Percentiles rank a stretch among this genome's conserved stretches.
Conservation (phyloP, 2,329 filamentous ascomycete species). For the Gyromitra esculenta region DNA sequence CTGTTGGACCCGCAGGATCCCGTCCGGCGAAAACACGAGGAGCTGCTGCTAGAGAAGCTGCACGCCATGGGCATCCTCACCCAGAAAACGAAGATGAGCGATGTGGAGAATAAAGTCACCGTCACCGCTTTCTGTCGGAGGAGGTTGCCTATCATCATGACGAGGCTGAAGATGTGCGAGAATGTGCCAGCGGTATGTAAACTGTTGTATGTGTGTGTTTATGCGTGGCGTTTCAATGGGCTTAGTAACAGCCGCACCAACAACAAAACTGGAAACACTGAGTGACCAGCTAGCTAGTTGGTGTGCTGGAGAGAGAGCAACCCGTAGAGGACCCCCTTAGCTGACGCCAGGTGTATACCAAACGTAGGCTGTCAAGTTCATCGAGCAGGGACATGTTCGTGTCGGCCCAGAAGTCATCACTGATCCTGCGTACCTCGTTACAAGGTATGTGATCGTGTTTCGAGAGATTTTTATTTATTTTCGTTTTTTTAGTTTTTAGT, state of each 20-base stretch:
- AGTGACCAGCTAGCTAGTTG: constrained; percentile 30
- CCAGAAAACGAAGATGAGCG: constrained; percentile 77
- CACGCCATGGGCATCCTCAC: constrained; percentile 89
- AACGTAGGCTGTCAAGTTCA: constrained; percentile 66
- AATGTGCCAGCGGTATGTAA: constrained; percentile 76
- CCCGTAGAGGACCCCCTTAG: constrained; percentile 36
- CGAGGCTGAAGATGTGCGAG: constrained; percentile 88
- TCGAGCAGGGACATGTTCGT: constrained; percentile 74
- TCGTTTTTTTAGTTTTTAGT: not conserved
- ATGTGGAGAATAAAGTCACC: constrained; percentile 87
- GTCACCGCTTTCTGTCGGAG: constrained; percentile 88
- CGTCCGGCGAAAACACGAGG: constrained; percentile 83
- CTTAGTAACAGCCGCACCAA: constrained; percentile 47
- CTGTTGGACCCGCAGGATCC: constrained; percentile 82
- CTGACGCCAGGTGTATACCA: constrained; percentile 41
- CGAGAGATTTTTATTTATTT: not conserved
- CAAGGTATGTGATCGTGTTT: constrained; percentile 57
- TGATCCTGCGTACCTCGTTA: constrained; percentile 73
- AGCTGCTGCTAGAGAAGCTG: constrained; percentile 87
- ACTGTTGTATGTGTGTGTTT: constrained; percentile 53
- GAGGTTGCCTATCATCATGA: constrained; percentile 89
- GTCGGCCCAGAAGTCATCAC: constrained; percentile 75
- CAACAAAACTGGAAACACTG: constrained; percentile 28
- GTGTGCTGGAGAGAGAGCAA: constrained; percentile 17
- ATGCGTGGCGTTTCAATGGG: constrained; percentile 7